Evolutionary conservation across 2,329 filamentous ascomycete species (phyloP), one percentile per base, ranked within the genome.

Genomic region (Penicillium italicum): DNA sequence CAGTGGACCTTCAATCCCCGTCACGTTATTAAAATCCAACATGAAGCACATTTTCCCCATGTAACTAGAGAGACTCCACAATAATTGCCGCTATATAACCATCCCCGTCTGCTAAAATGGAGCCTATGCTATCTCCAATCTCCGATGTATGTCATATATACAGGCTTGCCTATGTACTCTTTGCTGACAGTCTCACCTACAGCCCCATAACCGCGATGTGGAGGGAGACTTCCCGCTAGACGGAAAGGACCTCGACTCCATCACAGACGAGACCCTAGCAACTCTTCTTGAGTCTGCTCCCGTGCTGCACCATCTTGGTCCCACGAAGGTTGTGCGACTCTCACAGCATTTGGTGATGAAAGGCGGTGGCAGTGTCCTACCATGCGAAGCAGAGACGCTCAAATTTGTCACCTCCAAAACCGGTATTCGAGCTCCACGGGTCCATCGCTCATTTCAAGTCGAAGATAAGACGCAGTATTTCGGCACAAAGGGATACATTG

Each of bases 241-340:
- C 50, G 54, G 49, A 34, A 50, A 37, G 16, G 55, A 60, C 16
- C 24, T 63, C 41, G 30, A 57, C 30, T 55, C 46, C 28, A 5
- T 62, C 40, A 53, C 59, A 20, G 54, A 63, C 22, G 54, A 62
- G 24, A 30, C 59, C 14, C 53, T 60, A 14, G 48, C 5, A 24
- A 30, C 5, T 1, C 53, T 63, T 42, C 55, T 59, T 24, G 20
- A 56, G 3, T 61, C 63, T 31, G 48, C 61, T 47, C 63, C 61
- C 16, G 43, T 61, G 20, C 50, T 66, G 16, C 51, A 66, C 26
- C 0, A 57, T 1, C 54, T 66, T 41, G 55, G 61, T 33, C 18
- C 36, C 54, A 67, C 58, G 26, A 66, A 48, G 14, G 60, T 68
- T 28, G 62, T 67, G 18, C 65, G 65, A 18, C 44, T 69, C 11